Evolutionary conservation across 2,329 filamentous ascomycete species (phyloP).

Genomic region (Cercospora sojina): DNA sequence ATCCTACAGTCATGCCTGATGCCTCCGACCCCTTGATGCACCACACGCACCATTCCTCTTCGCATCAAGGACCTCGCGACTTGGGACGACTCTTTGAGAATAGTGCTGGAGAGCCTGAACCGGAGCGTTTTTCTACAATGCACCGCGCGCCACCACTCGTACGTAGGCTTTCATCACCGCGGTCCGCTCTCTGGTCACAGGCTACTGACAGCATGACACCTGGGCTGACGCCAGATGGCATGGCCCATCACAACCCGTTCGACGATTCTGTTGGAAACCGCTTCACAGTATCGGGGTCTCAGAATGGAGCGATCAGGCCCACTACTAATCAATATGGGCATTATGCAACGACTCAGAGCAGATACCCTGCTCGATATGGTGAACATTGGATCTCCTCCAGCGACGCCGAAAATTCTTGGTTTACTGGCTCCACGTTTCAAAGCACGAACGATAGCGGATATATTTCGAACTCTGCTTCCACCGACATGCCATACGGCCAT

Average conservation of each 20-base stretch:
- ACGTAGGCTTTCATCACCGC: background rate
- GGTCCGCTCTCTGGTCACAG: background rate
- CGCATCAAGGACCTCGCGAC: background rate
- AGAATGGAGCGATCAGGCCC: background rate
- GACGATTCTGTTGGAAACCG: background rate
- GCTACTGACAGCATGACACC: background rate
- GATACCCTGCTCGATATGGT: background rate
- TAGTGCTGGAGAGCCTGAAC: background rate
- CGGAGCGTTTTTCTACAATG: background rate
- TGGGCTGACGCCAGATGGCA: background rate
- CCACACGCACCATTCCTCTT: background rate
- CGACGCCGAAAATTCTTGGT: background rate
- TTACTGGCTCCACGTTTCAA: background rate
- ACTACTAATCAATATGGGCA: background rate
- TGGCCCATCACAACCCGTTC: background rate
- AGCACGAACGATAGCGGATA: background rate
- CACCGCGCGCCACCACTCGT: background rate
- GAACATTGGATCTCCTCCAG: background rate
- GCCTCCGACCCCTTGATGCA: background rate
- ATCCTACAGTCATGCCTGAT: background rate
- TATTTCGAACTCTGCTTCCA: background rate
- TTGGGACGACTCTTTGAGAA: background rate
- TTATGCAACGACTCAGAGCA: background rate
- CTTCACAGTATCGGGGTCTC: background rate
- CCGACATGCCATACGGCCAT: background rate